Evolutionary conservation across 352 stramenopile genomes (phyloP).

Genomic region (Phytophthora vignae): DNA sequence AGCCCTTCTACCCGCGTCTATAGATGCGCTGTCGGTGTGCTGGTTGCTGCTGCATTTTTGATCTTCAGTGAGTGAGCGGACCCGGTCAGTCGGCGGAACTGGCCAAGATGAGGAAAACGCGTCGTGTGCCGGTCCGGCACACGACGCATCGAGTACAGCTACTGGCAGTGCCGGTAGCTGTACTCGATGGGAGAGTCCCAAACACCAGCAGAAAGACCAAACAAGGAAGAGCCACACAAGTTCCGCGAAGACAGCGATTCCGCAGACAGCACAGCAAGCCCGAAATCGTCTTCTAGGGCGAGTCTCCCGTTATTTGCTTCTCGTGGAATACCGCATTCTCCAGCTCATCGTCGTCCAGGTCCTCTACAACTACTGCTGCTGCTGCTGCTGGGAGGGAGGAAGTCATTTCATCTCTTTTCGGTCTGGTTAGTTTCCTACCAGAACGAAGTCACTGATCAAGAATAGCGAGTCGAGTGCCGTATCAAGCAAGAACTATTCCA

Average conservation of each 20-base stretch:
- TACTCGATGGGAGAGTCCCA: conserved; percentile 40
- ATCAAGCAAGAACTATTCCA: not conserved
- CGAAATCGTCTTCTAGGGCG: conserved; percentile 51
- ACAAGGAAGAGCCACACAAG: conserved; percentile 66
- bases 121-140: no score
- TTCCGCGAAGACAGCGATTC: conserved; percentile 62
- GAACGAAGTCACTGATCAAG: conserved; percentile 21
- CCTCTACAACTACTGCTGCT: conserved; percentile 11
- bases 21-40: conserved; percentile 43
- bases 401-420: conserved; percentile 29
- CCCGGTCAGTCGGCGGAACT: not conserved
- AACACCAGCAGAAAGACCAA: conserved; percentile 63
- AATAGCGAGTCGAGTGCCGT: conserved; percentile 25
- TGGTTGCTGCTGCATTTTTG: conserved; percentile 21
- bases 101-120: no score
- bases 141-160: no score
- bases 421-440: not conserved
- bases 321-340: conserved; percentile 77
- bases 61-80: conserved; percentile 8
- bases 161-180: conserved; percentile 31
- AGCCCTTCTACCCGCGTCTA: conserved; percentile 84
- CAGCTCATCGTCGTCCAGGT: conserved; percentile 25
- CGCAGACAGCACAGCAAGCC: conserved; percentile 69
- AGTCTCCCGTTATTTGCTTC: conserved; percentile 39
- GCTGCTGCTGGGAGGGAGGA: conserved; percentile 14